phyloP scores from a whole-genome alignment of 208 protist genomes.

The Leishmania braziliensis region DNA sequence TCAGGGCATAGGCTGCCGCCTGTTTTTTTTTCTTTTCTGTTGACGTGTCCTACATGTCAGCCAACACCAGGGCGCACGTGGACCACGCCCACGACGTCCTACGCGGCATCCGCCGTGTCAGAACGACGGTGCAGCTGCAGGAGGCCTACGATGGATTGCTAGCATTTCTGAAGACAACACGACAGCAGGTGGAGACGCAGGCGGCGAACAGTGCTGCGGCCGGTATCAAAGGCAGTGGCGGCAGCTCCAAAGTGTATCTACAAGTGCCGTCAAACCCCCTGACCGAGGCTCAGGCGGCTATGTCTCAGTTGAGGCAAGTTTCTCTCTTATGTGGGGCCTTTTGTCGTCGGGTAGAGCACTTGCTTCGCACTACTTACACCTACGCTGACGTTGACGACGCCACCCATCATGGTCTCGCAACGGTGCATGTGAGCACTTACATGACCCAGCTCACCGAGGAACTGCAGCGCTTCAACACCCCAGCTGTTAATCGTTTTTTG shows the following conservation, averaged over 20 bases:
- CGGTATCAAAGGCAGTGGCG: not conserved
- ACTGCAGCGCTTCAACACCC: slow-evolving; percentile 23
- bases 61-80: slow-evolving; percentile 2
- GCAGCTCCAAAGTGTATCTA: not conserved
- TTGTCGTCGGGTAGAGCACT: slow-evolving; percentile 41
- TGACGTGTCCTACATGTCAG: slow-evolving; percentile 11
- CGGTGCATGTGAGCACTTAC: slow-evolving; percentile 21
- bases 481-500: slow-evolving; percentile 18
- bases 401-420: slow-evolving; percentile 6
- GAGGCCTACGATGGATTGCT: slow-evolving; percentile 22
- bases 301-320: slow-evolving; percentile 32
- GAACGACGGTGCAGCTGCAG: slow-evolving; percentile 31
- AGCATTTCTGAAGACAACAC: slow-evolving; percentile 15
- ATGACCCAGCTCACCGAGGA: slow-evolving; percentile 30
- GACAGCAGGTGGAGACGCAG: slow-evolving; percentile 8
- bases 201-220: not conserved
- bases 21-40: slow-evolving; percentile 11
- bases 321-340: slow-evolving; percentile 47
- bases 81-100: slow-evolving; percentile 28
- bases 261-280: slow-evolving; percentile 6
- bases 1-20: not conserved
- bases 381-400: slow-evolving; percentile 33
- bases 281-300: slow-evolving; percentile 12
- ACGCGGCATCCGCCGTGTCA: slow-evolving; percentile 27
- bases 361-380: slow-evolving; percentile 31